Evolutionary conservation across 1,284 basidiomycete species (phyloP), one percentile per base, ranked within the genome.

Genomic region (Ceratobasidium sp.): DNA sequence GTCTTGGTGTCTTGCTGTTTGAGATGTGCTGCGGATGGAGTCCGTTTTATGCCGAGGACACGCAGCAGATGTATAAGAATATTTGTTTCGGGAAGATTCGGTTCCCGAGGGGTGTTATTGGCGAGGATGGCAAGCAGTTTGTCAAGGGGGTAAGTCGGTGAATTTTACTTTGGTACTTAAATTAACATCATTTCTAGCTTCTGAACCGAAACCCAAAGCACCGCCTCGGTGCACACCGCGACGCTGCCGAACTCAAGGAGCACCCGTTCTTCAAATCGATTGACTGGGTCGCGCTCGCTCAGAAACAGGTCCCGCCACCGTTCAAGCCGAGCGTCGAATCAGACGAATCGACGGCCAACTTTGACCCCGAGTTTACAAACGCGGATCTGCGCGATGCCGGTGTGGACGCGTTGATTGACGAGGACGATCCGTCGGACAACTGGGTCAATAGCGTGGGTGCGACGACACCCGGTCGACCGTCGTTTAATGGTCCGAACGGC

Each of bases 1-100:
- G 93, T 66, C 86, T 99, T 13, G 97, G 96, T 66, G 96, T 97
- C 20, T 87, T 95, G 54, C 86, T 97, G 42, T 97, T 97, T 82
- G 95, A 97, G 85, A 99, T 99, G 98, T 99, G 97, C 83, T 99
- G 98, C 82, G 98, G 98, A 20, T 99, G 98, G 98, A 96, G 94
- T 83, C 98, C 98, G 47, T 99, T 99, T 86, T 99, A 99, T 82
- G 97, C 97, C 17, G 98, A 99, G 82, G 98, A 99, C 83, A 99
- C 96, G 20, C 97, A 99, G 84, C 95, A 98, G 85, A 99, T 99
- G 98, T 99, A 99, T 88, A 96, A 96, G 89, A 94, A 97, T 86
- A 99, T 99, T 81, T 99, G 96, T 84, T 96, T 96, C 84, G 98
- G 98, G 80, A 99, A 99, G 89, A 99, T 99, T 83, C 90, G 97